Evolutionary conservation across 768 basidiomycete genomes (phyloP).

Genomic region (Leccinum fibrillosum): DNA sequence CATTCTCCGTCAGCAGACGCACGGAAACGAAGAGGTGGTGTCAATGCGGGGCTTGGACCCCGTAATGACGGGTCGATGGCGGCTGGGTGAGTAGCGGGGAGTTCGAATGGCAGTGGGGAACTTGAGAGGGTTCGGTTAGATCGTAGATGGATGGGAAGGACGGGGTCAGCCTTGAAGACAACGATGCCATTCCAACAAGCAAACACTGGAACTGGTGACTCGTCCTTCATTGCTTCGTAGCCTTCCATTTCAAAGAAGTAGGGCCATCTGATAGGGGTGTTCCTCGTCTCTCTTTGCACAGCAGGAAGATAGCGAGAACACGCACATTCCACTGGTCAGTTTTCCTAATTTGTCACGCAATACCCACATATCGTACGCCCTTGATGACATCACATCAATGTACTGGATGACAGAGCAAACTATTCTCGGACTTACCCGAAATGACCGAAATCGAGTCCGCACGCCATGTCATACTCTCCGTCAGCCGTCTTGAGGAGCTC

Average conservation of each 20-base stretch:
- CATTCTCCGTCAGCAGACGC: conserved; percentile 16
- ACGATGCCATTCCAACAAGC: conserved; percentile 47
- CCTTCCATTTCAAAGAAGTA: conserved; percentile 40
- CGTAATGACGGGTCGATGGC: conserved; percentile 5
- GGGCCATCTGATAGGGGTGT: conserved; percentile 29
- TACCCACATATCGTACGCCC: conserved; percentile 24
- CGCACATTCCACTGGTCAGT: conserved; percentile 16
- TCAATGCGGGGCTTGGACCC: conserved; percentile 19
- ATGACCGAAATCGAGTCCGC: conserved; percentile 37
- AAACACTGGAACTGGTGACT: conserved; percentile 42
- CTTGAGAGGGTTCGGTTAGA: conserved; percentile 35
- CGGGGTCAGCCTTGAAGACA: conserved; percentile 38
- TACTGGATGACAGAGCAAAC: neutral
- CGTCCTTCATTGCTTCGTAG: conserved; percentile 33
- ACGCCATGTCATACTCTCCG: conserved; percentile 42
- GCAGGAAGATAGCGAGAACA: neutral
- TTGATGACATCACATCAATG: neutral
- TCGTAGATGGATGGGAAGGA: conserved; percentile 39
- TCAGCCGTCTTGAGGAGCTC: conserved; percentile 37
- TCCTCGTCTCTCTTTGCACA: neutral
- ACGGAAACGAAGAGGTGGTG: conserved; percentile 16
- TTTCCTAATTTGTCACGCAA: conserved; percentile 19
- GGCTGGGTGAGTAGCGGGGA: conserved; percentile 16
- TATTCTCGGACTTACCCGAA: conserved; percentile 30
- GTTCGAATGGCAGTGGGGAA: conserved; percentile 21